Base-by-base conservation (phyloP, 1,284 basidiomycete species). In the Ganoderma lingzhi region DNA sequence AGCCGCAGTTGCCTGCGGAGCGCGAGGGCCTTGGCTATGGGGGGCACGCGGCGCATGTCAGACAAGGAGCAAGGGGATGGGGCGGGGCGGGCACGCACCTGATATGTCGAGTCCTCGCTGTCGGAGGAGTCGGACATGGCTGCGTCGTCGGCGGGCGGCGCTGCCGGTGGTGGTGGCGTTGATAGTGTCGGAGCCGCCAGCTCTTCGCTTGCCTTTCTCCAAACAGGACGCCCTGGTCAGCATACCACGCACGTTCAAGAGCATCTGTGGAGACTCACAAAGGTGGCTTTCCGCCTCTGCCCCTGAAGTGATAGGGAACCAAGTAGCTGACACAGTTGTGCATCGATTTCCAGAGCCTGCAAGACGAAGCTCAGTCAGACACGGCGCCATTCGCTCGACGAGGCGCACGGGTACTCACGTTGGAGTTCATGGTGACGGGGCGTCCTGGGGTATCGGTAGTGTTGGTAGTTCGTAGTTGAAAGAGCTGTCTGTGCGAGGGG, bases 1-100 rank as follows among this genome's bases (percentile, higher is more conserved):
- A 76, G 74, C 77, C 88, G 79, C 70, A 74, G 75, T 76, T 71
- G 72, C 39, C 64, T 68, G 70, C 67, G 70, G 70, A 64, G 73
- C 2, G 45, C 6, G 45, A 45, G 44, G 44, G n/a, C 71, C 62
- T 75, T 73, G 73, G 69, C 72, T 71, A 23, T 23, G 23, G 23
- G 68, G 19, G 41, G 44, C 42, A 15, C 6, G 30, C 3, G 17
- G 6, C 23, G 32, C 5, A 19, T 17, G 17, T 45, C 17, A n/a
- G 23, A 5, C 14, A 19, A 17, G 41, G 6, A 10, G 8, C 2
- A 2, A 48, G 28, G n/a, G 8, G 35, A 60, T 23, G 23, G 23
- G 23, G 23, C 23, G 23, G n/a, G 3, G 32, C 8, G 42, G 15
- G 65, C 5, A 66, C 75, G 67, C 14, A 69, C 78, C 70, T 72